Evolutionary conservation across 1,284 basidiomycete genomes (phyloP), one percentile per base, ranked within the genome.

Genomic region (Trametes versicolor): DNA sequence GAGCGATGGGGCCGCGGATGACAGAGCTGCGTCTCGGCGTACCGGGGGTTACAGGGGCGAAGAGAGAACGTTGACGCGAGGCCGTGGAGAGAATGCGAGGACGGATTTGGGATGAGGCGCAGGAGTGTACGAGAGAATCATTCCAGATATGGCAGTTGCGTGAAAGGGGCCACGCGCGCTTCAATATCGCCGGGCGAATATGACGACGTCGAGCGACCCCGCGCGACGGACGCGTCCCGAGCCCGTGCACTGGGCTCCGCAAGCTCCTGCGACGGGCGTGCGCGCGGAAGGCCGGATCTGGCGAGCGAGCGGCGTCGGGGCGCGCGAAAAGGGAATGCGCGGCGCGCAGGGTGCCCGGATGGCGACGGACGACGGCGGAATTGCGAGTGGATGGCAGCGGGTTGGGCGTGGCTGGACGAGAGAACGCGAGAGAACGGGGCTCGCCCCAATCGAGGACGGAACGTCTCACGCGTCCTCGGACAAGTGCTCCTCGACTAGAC

Each of bases 61-160:
- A 32, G 52, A 47, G 39, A 21, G 54, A 45, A 51, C n/a, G 25
- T 43, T 62, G 29, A 52, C 27, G 41, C 54, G 48, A 23, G 49
- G 23, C 61, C 17, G 54, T 41, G 39, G 54, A 57, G 54, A 50
- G 61, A 57, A 51, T 13, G 34, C 36, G 41, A 54, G 32, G 45
- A 53, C 55, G 34, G 41, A 34, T 51, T 51, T 56, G 56, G 55
- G 27, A 13, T 19, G 50, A 32, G 21, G 58, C 60, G 62, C 54
- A 58, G 43, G 34, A 55, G 52, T 19, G 62, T 62, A 61, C 66
- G 66, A 67, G 66, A 67, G 62, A 67, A 67, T 67, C 56, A 21
- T 64, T 21, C 66, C 66, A 32, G 57, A 67, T 62, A 47, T 53
- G 62, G 66, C 13, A 67, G 34, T 32, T 12, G 45, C 34, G 39